Base-by-base conservation (phyloP, 164 flowering plant genomes). In the Paratinospora sagittata region DNA sequence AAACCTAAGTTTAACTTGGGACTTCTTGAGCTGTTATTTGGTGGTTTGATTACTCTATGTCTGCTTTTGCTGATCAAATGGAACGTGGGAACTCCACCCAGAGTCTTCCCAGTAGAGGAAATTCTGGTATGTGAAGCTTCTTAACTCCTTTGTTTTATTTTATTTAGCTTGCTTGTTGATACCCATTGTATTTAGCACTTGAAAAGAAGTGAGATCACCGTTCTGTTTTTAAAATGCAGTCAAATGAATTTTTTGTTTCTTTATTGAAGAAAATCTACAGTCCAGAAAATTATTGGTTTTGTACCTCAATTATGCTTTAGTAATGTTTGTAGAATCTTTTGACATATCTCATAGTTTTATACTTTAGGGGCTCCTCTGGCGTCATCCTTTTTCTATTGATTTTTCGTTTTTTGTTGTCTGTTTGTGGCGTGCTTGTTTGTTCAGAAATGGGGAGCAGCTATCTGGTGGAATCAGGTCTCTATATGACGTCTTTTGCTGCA, bases 401-500 rank as follows among this genome's bases (percentile, higher is more conserved):
- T 21, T 49, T 34, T 67, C 5, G 60, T 17, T 49, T 70, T 61
- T 76, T 62, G 43, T 66, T 30, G 2, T 30, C 3, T 30, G 34
- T 2, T 30, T 30, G 34, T 30, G 34, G 34, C 34, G 3, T 30
- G 4, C 34, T 30, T 30, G 4, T 30, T 9, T 43, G 6, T 69
- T 73, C 82, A 83, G 91, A 83, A 26, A 23, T 75, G 66, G 85
- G 81, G 65, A 89, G 94, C 79, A 73, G 58, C 36, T 86, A 79
- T 77, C 43, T 67, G 52, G 63, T 78, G 52, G 89, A 89, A 78
- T 71, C 87, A 12, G 89, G 91, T 27, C 60, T 86, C 69, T 83
- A 79, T 73, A 78, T 89, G 79, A 76, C 89, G 72, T 80, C 91
- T 61, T 85, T 83, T 72, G 86, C 89, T 52, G 91, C 88, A n/a